Percentiles rank a stretch among this genome's conserved stretches.
Evolutionary conservation across 192 early-diverging fungal species (phyloP).

Genomic region (Rhizophagus clarus): DNA sequence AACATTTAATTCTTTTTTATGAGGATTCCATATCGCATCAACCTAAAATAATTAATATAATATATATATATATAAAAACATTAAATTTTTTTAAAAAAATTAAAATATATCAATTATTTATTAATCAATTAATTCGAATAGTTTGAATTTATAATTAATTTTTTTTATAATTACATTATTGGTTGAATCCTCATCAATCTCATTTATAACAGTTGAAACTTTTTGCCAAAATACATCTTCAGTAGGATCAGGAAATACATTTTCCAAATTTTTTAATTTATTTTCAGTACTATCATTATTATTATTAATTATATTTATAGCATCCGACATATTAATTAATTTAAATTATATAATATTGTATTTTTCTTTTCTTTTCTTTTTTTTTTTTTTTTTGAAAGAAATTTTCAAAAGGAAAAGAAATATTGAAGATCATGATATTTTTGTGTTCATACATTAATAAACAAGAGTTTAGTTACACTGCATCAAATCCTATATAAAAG

Average conservation of each 20-base stretch:
- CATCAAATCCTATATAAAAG: no score
- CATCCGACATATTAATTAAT: not conserved
- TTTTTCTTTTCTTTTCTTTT: no score
- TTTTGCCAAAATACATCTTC: conserved; percentile 27
- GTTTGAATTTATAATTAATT: not conserved
- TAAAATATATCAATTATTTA: not conserved
- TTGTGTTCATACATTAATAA: no score
- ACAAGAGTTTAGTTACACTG: no score
- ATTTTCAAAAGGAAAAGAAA: no score
- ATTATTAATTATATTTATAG: not conserved
- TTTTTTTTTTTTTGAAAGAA: no score
- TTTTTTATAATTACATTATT: not conserved
- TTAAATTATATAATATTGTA: no score
- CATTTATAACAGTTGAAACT: not conserved
- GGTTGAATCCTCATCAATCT: not conserved
- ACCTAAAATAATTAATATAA: not conserved
- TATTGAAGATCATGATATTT: no score
- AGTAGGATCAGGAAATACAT: conserved; percentile 2
- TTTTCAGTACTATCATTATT: not conserved
- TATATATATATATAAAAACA: no score
- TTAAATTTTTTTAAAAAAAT: not conserved
- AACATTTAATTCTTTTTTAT: not conserved
- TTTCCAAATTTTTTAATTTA: not conserved
- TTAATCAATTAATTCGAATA: not conserved
- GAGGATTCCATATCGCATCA: conserved; percentile 8